A percentile compares a stretch with the other conserved stretches of the same genome.
Evolutionary conservation across 345 rosid species (phyloP).

Genomic region (Stellera chamaejasme): DNA sequence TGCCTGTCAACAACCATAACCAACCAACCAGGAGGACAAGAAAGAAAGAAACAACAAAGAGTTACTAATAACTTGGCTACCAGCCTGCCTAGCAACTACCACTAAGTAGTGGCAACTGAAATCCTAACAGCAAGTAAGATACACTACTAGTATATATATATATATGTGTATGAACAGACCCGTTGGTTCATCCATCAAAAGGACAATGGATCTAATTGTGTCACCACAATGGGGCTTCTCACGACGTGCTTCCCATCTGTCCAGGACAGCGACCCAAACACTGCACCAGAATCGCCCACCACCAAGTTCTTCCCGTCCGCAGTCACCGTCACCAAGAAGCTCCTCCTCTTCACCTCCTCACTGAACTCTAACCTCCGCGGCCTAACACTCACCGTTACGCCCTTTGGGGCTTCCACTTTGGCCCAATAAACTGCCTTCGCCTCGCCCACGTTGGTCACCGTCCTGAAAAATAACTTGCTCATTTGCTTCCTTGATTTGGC

Average conservation of each 20-base stretch:
- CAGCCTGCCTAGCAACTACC: slow-evolving; percentile 2
- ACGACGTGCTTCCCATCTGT: slow-evolving; percentile 61
- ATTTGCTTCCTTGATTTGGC: slow-evolving; percentile 25
- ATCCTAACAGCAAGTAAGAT: not conserved
- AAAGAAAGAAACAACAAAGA: not conserved
- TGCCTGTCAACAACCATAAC: not conserved
- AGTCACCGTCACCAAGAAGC: slow-evolving; percentile 46
- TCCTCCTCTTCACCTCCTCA: slow-evolving; percentile 37
- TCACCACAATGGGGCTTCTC: slow-evolving; percentile 65
- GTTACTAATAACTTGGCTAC: not conserved
- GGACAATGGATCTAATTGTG: slow-evolving; percentile 39
- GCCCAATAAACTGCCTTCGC: slow-evolving; percentile 29
- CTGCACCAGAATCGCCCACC: slow-evolving; percentile 54
- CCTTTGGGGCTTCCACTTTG: slow-evolving; percentile 48
- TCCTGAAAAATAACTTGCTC: slow-evolving; percentile 44
- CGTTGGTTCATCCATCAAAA: slow-evolving; percentile 22
- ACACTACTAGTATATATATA: not conserved
- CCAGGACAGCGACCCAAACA: slow-evolving; percentile 74
- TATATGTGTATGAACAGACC: no score
- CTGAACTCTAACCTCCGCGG: slow-evolving; percentile 48
- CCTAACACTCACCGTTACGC: slow-evolving; percentile 47
- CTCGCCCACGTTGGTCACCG: slow-evolving; percentile 64
- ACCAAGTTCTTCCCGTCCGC: slow-evolving; percentile 40
- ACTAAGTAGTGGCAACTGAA: not conserved
- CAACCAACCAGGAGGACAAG: not conserved